phyloP scores from a whole-genome alignment of 805 yeast species.

The Candida caryicola region DNA sequence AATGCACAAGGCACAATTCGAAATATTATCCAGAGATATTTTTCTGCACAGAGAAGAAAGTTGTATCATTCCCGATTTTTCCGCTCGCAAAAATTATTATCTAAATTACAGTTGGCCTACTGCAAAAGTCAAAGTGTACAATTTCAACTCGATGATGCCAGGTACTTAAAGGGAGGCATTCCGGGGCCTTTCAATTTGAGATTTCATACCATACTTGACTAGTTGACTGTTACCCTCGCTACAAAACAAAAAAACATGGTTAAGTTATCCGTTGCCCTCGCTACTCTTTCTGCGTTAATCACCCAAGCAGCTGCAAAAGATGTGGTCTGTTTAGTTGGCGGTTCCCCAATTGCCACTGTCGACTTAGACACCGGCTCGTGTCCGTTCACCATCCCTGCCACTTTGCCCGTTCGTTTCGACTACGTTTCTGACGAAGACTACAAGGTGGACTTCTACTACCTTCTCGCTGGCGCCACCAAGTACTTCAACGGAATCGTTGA shows the following conservation, averaged over 20 bases:
- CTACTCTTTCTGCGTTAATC: constrained; percentile 20
- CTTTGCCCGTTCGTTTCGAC: constrained; percentile 25
- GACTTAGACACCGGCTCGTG: constrained; percentile 41
- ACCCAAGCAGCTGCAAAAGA: constrained; percentile 28
- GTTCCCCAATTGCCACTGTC: constrained; percentile 31
- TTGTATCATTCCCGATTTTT: neutral
- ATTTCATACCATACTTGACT: neutral
- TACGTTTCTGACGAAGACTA: constrained; percentile 29
- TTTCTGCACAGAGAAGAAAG: neutral
- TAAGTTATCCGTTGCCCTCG: constrained; percentile 12
- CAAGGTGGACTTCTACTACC: constrained; percentile 36
- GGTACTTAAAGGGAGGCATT: too few relatives aligned
- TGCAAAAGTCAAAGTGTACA: neutral
- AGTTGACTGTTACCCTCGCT: constrained; percentile 5
- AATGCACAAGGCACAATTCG: too few relatives aligned
- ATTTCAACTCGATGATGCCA: too few relatives aligned
- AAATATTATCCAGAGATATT: too few relatives aligned
- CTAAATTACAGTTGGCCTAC: neutral
- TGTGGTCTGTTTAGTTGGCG: constrained; percentile 39
- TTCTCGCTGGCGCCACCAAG: constrained; percentile 19
- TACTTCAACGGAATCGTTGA: constrained; percentile 33
- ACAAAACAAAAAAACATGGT: constrained; percentile 10
- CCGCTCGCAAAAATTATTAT: too few relatives aligned
- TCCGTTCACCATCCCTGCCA: constrained; percentile 33
- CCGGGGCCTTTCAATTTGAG: too few relatives aligned